Conservation (phyloP, 768 basidiomycete genomes). For the Floccularia luteovirens region DNA sequence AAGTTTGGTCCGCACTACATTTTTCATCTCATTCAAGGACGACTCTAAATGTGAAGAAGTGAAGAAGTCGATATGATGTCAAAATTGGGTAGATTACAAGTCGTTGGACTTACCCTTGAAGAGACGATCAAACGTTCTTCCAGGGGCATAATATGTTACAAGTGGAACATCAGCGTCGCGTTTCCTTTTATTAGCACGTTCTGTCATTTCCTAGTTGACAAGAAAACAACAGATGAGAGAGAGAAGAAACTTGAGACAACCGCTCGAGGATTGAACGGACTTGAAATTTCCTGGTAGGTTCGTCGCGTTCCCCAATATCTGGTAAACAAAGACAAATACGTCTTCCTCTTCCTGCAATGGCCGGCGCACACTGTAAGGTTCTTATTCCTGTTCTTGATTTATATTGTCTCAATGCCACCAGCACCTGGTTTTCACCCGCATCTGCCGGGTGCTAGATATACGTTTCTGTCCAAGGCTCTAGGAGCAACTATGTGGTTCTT, state of each 20-base stretch:
- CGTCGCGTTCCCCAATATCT: conserved; percentile 4
- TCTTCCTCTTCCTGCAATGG: conserved; percentile 23
- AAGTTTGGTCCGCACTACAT: conserved; percentile 56
- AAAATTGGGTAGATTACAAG: conserved; percentile 5
- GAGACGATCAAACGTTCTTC: conserved; percentile 42
- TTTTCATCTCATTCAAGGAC: conserved; percentile 50
- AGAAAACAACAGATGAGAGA: conserved; percentile 10
- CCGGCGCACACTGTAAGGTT: conserved; percentile 28
- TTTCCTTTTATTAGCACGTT: conserved; percentile 37
- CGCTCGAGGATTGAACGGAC: background rate
- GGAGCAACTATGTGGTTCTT: conserved; percentile 99
- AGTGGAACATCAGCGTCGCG: conserved; percentile 30
- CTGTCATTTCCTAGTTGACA: no score
- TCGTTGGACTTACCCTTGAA: conserved; percentile 34
- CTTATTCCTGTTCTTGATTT: conserved; percentile 1
- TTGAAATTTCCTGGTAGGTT: background rate
- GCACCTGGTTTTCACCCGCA: conserved; percentile 86
- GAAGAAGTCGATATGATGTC: background rate
- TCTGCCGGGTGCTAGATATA: conserved; percentile 69
- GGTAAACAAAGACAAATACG: conserved; percentile 23
- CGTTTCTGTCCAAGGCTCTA: conserved; percentile 74
- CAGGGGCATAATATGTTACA: conserved; percentile 35
- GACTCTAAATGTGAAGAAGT: conserved; percentile 40
- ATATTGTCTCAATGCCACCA: conserved; percentile 13
- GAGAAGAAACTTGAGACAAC: conserved; percentile 3